Evolutionary conservation across 2,329 filamentous ascomycete species (phyloP).

Genomic region (Aspergillus jensenii): DNA sequence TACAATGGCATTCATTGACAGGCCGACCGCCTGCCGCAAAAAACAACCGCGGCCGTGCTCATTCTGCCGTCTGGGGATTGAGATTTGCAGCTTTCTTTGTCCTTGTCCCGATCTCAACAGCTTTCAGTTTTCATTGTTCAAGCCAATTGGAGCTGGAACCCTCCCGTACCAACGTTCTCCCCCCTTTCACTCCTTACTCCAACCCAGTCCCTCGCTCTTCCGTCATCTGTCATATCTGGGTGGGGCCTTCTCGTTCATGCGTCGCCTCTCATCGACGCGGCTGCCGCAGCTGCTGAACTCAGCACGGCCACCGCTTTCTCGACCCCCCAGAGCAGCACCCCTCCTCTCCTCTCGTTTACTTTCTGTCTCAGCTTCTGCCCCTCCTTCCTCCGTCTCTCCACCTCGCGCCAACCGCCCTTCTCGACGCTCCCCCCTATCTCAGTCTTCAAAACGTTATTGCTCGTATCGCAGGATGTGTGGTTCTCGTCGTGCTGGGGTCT

Average conservation of each 20-base stretch:
- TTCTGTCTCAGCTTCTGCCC: slow-evolving; percentile 24
- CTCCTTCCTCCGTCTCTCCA: slow-evolving; percentile 20
- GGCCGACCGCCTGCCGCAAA: slow-evolving; percentile 14
- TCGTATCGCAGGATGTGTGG: slow-evolving; percentile 78
- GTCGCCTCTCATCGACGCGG: slow-evolving; percentile 34
- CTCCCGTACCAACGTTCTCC: neutral
- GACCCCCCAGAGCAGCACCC: slow-evolving; percentile 25
- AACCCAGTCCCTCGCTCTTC: neutral
- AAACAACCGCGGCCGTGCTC: slow-evolving; percentile 5
- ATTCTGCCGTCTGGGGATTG: slow-evolving; percentile 1
- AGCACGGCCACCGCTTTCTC: slow-evolving; percentile 36
- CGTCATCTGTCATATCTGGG: slow-evolving; percentile 3
- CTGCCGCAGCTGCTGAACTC: slow-evolving; percentile 29
- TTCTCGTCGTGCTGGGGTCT: slow-evolving; percentile 57
- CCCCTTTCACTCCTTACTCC: slow-evolving; percentile 11
- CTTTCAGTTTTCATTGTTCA: slow-evolving; percentile 3
- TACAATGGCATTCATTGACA: no score
- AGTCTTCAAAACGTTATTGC: slow-evolving; percentile 58
- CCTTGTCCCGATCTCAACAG: neutral
- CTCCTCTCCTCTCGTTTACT: slow-evolving; percentile 21
- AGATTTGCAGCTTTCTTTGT: slow-evolving; percentile 12
- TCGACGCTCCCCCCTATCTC: slow-evolving; percentile 28
- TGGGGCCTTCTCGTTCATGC: slow-evolving; percentile 24
- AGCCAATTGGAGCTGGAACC: slow-evolving; percentile 1
- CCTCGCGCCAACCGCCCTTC: slow-evolving; percentile 21